phyloP scores from a whole-genome alignment of 495 filamentous ascomycete species.

The Penicillium psychrofluorescens region DNA sequence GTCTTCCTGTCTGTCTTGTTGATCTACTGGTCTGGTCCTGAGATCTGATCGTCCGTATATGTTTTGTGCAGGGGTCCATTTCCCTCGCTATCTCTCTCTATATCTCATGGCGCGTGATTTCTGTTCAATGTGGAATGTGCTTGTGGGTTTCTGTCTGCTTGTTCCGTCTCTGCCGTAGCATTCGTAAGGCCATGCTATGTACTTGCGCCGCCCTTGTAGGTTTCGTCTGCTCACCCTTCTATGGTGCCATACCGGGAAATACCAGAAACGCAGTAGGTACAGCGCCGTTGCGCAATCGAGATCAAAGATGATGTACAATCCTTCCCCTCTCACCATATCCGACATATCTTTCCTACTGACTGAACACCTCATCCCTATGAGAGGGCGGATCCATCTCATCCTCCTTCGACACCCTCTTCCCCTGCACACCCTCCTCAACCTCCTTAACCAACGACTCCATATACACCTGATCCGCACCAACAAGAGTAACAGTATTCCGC shows the following conservation, averaged over 20 bases:
- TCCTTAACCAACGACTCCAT: slow-evolving; percentile 55
- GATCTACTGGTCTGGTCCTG: slow-evolving; percentile 3
- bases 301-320: not conserved
- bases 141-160: too few relatives aligned
- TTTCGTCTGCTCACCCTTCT: too few relatives aligned
- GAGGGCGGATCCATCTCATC: slow-evolving; percentile 48
- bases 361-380: slow-evolving; percentile 22
- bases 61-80: too few relatives aligned
- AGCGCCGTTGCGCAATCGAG: not conserved
- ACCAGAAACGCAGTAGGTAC: too few relatives aligned
- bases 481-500: slow-evolving; percentile 84
- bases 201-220: not conserved
- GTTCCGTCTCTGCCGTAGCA: too few relatives aligned
- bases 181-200: not conserved
- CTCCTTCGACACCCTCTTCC: slow-evolving; percentile 46
- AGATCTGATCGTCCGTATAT: not conserved
- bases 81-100: too few relatives aligned
- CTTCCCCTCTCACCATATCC: too few relatives aligned
- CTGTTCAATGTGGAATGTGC: not conserved
- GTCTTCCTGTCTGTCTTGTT: slow-evolving; percentile 1
- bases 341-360: slow-evolving; percentile 8
- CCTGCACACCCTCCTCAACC: slow-evolving; percentile 56
- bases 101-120: not conserved
- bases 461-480: slow-evolving; percentile 60
- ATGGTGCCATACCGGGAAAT: too few relatives aligned